Percentiles rank a stretch among this genome's conserved stretches.
phyloP scores from a whole-genome alignment of 164 flowering plant genomes.

The Annona cherimola region DNA sequence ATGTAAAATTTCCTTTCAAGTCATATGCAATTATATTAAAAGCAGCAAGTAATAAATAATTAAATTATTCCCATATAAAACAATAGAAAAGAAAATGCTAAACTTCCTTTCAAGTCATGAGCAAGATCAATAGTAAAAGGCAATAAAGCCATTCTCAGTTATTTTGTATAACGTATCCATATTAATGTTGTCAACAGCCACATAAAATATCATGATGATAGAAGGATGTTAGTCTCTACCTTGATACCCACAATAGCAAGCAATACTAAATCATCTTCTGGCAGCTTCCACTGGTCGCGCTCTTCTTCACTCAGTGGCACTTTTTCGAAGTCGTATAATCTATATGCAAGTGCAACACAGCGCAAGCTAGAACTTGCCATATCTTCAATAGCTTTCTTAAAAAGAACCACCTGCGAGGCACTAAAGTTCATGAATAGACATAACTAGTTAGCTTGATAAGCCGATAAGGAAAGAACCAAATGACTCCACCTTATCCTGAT shows the following conservation, averaged over 20 bases:
- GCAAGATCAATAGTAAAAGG: not conserved
- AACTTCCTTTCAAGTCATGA: not conserved
- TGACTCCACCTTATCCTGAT: conserved; percentile 54
- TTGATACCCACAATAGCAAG: conserved; percentile 87
- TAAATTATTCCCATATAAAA: too few relatives aligned
- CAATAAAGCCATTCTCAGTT: not conserved
- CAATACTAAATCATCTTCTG: conserved; percentile 74
- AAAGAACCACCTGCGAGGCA: conserved; percentile 36
- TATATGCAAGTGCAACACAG: conserved; percentile 85
- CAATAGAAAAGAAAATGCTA: too few relatives aligned
- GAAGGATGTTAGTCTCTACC: conserved; percentile 31
- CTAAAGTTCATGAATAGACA: not conserved
- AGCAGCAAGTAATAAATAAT: not conserved
- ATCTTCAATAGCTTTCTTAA: conserved; percentile 61
- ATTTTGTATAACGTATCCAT: not conserved
- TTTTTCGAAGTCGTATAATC: conserved; percentile 37
- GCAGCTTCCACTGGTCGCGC: conserved; percentile 59
- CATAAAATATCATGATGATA: not conserved
- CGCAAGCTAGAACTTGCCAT: conserved; percentile 86
- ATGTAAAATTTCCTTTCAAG: not conserved
- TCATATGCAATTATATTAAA: not conserved
- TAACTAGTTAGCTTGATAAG: not conserved
- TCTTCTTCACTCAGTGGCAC: conserved; percentile 69
- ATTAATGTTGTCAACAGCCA: not conserved
- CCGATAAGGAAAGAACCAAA: not conserved